Percentiles rank a stretch among this genome's conserved stretches.
Conservation (phyloP, 1,284 basidiomycete genomes). For the Amylostereum chailletii region DNA sequence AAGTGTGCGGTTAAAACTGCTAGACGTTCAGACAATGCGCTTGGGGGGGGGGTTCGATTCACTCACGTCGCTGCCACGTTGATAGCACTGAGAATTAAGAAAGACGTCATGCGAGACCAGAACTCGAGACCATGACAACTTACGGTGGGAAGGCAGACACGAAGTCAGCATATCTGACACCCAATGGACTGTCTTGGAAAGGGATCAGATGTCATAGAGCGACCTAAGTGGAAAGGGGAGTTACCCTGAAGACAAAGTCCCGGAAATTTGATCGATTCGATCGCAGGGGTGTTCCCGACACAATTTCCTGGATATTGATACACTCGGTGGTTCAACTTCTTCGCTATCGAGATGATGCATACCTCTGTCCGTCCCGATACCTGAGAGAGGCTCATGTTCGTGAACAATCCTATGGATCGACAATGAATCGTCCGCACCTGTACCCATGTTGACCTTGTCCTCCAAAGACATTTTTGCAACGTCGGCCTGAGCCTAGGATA, state of each 20-base stretch:
- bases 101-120: not conserved
- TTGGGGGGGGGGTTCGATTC: constrained; percentile 2
- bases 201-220: not conserved
- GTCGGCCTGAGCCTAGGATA: constrained; percentile 32
- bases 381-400: constrained; percentile 12
- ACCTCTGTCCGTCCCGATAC: constrained; percentile 36
- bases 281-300: constrained; percentile 59
- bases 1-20: constrained; percentile 56
- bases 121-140: constrained; percentile 10
- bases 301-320: constrained; percentile 36
- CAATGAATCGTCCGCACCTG: constrained; percentile 26
- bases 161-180: constrained; percentile 54
- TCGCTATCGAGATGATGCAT: not conserved
- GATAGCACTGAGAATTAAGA: constrained; percentile 38
- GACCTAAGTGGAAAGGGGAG: not conserved
- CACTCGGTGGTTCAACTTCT: no score
- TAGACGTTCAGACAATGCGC: not conserved
- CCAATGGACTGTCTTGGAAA: constrained; percentile 41
- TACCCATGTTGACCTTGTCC: constrained; percentile 50
- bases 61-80: constrained; percentile 60
- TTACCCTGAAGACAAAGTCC: constrained; percentile 63
- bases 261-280: constrained; percentile 52
- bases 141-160: constrained; percentile 66
- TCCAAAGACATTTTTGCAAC: constrained; percentile 39
- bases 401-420: not conserved